Base-by-base conservation (phyloP, 176 grass and related monocot genomes). In the Carex cristatella region DNA sequence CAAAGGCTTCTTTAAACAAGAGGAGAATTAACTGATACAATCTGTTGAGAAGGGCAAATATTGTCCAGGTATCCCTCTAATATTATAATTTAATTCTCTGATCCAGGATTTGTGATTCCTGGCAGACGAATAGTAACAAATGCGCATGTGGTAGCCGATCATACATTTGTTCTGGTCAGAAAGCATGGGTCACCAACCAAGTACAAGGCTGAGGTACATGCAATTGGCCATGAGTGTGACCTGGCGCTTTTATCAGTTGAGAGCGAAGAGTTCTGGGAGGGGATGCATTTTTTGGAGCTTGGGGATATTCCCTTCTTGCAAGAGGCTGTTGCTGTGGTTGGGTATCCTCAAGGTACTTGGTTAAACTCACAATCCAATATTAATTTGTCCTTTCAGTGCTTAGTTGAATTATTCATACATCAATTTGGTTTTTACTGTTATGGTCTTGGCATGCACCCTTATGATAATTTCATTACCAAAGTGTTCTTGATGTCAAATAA, bases 161-260 rank as follows among this genome's bases (percentile, higher is more conserved):
- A 93, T 65, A 98, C 95, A 19, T 98, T 95, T 91, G 95, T 95
- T 89, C 89, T 94, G 46, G 95, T 98, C 82, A 93, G 95, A 83
- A 98, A 98, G 77, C 95, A 98, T 85, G 95, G 95, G 54, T 98
- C 93, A 1, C 93, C 95, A 72, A 91, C 95, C 35, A 98, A 95
- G 79, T 98, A 95, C 78, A 98, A 88, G 83, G 95, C 95, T 2
- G 93, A 95, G 90, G 91, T 98, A 76, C 89, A 90, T 83, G 93
- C 95, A n/a, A 42, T 98, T 64, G 95, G 95, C 48, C 95, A 98
- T 37, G 95, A 98, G 85, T 98, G 93, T 19, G 95, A 98, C 82
- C 86, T 98, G 67, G 93, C 95, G 38, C 89, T 98, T 51, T 85
- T 98, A 61, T 94, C 90, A 23, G 88, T 98, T 61, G 88, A 93